A percentile compares a stretch with the other conserved stretches of the same genome.
These are phyloP conservation scores for Xylaria sp. DNA, from an alignment of 495 filamentous ascomycete genomes.

Conservation along the genomic window DNA sequence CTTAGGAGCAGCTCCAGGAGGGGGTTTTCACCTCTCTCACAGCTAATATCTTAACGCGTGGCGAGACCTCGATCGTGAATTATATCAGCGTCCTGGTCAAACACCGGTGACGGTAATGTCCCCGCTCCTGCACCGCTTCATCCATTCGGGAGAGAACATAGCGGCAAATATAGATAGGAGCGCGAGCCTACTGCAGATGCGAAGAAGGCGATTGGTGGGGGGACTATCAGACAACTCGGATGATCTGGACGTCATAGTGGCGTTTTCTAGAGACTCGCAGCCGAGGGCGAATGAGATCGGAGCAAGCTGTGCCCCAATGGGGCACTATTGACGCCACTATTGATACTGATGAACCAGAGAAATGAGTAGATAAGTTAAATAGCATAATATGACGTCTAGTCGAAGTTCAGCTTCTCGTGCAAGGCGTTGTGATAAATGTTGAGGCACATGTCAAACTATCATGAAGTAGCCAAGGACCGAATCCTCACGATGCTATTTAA, in stretches of 20 bases:
- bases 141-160: neutral
- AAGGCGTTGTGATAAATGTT: neutral
- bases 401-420: neutral
- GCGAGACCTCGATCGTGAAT: neutral
- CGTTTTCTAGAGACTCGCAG: neutral
- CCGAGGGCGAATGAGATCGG: neutral
- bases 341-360: neutral
- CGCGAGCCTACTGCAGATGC: neutral
- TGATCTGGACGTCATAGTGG: neutral
- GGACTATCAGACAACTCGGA: neutral
- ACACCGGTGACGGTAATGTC: neutral
- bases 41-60: neutral
- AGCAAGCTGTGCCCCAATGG: neutral
- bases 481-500: no score
- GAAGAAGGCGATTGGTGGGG: neutral
- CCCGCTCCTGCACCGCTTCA: neutral
- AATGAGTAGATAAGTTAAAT: neutral
- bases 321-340: neutral
- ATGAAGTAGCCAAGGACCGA: neutral
- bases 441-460: neutral
- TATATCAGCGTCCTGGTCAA: no score
- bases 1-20: neutral
- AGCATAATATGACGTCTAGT: neutral
- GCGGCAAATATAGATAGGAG: no score
- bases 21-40: neutral